Base-by-base conservation (phyloP, 75 land plant genomes). In the Cryptomeria japonica region DNA sequence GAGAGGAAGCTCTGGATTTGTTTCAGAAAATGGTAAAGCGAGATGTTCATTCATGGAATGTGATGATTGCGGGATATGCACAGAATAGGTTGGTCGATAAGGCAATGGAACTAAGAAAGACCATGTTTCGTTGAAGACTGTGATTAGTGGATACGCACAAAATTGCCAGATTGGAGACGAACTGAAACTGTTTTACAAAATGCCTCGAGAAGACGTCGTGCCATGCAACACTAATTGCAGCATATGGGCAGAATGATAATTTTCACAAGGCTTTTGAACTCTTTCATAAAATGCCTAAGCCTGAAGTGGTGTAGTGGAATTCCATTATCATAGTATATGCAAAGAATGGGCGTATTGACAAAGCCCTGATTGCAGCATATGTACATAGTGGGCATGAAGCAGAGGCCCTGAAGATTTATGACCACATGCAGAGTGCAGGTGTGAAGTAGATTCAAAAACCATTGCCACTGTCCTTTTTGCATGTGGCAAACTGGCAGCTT, bases 211-310 rank as follows among this genome's bases (percentile, higher is more conserved):
- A 16, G 94, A 93, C 84, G 76, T 93, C 2, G 95, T 95, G 19
- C 87, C 96, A 3, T 95, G 95, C 95, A 95, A 93, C 41, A 91
- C 96, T 25, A 94, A 91, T 96, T 90, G 90, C 95, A 80, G 98
- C 95, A 8, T 95, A 89, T 88, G 80, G 93, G 34, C 96, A 93
- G 86, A 91, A 93, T 91, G 95, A 88, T 22, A 14, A 90, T 53
- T 88, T 25, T 85, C n/a, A 68, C 49, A 93, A 93, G 86, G 96
- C 97, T 83, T 92, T 94, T 1, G 55, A 86, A 38, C 93, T 93
- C 85, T 95, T 94, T 89, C 78, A 90, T 64, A 92, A 93, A 87
- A 93, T 96, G 96, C 88, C 88, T 79, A 41, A 56, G 19, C 87
- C 73, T 18, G 93, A 95, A n/a, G 91, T 96, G 53, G 87, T 49